Evolutionary conservation across 2,329 filamentous ascomycete species (phyloP).

Genomic region (Alternaria sp.): DNA sequence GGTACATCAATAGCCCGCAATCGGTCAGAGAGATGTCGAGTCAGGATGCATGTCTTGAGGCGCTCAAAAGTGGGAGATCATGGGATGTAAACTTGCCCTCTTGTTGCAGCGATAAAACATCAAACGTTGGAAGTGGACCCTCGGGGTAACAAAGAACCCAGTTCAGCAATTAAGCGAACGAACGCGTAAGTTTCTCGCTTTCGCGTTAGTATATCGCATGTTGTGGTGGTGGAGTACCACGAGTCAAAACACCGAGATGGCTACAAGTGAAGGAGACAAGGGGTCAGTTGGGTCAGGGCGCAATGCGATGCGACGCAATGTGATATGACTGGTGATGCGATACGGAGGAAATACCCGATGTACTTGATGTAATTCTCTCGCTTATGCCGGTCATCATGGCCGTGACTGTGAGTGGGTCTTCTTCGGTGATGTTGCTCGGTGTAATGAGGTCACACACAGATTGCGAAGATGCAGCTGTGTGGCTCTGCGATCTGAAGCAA

Average conservation of each 20-base stretch:
- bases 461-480: not conserved
- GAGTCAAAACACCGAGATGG: not conserved
- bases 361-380: not conserved
- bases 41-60: not conserved
- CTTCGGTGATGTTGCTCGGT: not conserved
- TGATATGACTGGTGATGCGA: not conserved
- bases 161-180: not conserved
- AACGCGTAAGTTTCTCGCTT: not conserved
- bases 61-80: no score
- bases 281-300: not conserved
- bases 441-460: not conserved
- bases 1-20: no score
- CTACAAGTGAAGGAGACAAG: not conserved
- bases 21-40: not conserved
- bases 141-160: not conserved
- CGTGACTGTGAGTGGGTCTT: not conserved
- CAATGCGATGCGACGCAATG: not conserved
- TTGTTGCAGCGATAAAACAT: not conserved
- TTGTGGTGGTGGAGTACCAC: not conserved
- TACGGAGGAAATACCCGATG: not conserved
- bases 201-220: not conserved
- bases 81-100: not conserved
- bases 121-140: not conserved
- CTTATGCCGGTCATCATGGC: constrained; percentile 2
- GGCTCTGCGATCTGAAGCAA: not conserved